A percentile compares a stretch with the other conserved stretches of the same genome.
These are phyloP conservation scores for Purpureocillium takamizusanense DNA, from an alignment of 2,329 filamentous ascomycete genomes.

Conservation along the genomic window DNA sequence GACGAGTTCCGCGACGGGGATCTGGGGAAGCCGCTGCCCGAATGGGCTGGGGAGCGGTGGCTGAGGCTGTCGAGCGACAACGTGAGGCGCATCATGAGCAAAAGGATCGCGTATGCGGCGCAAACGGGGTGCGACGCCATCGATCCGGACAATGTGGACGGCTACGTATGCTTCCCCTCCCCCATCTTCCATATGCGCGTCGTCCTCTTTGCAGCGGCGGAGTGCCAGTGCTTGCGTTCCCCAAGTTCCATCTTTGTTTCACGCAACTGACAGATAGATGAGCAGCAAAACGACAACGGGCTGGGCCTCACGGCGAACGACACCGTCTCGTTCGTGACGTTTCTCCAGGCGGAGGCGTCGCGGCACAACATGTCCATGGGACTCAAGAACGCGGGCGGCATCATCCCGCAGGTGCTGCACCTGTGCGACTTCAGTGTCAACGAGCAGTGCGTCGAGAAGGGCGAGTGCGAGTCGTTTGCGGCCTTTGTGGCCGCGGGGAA, in stretches of 20 bases:
- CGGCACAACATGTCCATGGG: conserved; percentile 50
- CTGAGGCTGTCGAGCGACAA: conserved; percentile 46
- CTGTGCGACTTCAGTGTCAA: conserved; percentile 59
- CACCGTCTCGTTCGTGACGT: conserved; percentile 50
- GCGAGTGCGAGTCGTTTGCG: conserved; percentile 49
- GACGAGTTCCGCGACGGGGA: conserved; percentile 44
- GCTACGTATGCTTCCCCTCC: conserved; percentile 30
- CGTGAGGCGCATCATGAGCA: conserved; percentile 56
- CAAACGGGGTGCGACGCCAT: conserved; percentile 59
- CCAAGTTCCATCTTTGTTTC: no score
- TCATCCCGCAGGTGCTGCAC: conserved; percentile 39
- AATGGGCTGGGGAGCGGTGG: conserved; percentile 62
- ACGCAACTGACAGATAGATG: no score
- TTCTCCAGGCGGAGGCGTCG: conserved; percentile 46
- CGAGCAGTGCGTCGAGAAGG: conserved; percentile 56
- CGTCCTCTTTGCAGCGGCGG: no score
- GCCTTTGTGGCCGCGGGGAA: conserved; percentile 51
- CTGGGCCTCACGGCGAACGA: conserved; percentile 47
- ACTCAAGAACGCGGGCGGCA: conserved; percentile 58
- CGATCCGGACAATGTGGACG: conserved; percentile 65
- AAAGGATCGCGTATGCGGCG: conserved; percentile 48
- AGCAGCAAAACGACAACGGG: conserved; percentile 50
- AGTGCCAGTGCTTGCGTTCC: no score
- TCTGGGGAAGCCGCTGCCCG: conserved; percentile 47
- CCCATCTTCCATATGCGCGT: no score